These are phyloP conservation scores for Colletotrichum sp. DNA, from an alignment of 2,329 filamentous ascomycete species.

Conservation along the genomic window DNA sequence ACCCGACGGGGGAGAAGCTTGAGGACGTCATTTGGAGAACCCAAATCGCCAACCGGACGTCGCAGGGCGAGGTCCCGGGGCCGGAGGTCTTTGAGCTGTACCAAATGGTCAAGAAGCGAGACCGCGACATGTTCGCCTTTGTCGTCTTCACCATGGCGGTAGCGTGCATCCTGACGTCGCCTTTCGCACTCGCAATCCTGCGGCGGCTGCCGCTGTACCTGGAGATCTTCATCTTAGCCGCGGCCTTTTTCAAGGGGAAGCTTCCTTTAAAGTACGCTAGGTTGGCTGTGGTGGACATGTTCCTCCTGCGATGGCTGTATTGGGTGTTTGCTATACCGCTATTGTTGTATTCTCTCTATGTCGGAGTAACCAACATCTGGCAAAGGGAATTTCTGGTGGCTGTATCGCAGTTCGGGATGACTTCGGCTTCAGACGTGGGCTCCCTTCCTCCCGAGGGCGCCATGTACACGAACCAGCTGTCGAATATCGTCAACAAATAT, in stretches of 20 bases:
- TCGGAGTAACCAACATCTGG: not conserved
- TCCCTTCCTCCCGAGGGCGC: not conserved
- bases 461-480: not conserved
- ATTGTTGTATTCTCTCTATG: not conserved
- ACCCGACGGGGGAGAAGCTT: not conserved
- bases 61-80: not conserved
- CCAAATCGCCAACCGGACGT: not conserved
- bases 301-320: not conserved
- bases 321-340: not conserved
- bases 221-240: not conserved
- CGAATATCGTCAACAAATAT: not conserved
- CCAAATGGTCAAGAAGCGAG: not conserved
- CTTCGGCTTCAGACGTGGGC: not conserved
- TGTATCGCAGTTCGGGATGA: not conserved
- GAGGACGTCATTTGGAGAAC: conserved; percentile 1
- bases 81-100: not conserved
- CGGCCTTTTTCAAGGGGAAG: not conserved
- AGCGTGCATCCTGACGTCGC: not conserved
- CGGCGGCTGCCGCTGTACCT: not conserved
- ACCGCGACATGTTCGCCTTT: not conserved
- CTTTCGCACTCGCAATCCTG: not conserved
- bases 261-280: not conserved
- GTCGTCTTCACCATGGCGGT: not conserved
- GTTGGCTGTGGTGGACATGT: not conserved
- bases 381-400: not conserved